Evolutionary conservation across 1,284 basidiomycete genomes (phyloP), one percentile per base, ranked within the genome.

Genomic region (Psilocybe mexicana): DNA sequence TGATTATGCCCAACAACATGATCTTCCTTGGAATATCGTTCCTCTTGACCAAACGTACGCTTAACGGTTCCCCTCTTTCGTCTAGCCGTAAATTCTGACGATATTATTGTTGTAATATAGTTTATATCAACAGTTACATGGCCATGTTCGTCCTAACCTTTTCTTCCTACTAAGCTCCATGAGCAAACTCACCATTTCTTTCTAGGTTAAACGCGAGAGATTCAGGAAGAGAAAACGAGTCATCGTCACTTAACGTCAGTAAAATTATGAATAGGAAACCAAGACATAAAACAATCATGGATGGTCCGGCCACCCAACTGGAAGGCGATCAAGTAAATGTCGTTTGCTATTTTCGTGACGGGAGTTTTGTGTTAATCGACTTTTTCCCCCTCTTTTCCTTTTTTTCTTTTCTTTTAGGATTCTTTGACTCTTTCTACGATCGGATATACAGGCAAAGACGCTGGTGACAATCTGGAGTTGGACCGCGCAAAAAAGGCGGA

Each of bases 71-170:
- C 5, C 18, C 11, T 30, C 24, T 8, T n/a, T 10, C 2, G 11
- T 18, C 26, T 33, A 14, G 18, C 18, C 18, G 18, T 18, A 11
- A 23, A 12, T 25, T 23, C 18, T 35, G 12, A 14, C 14, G 12
- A 44, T 12, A 6, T n/a, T 8, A 26, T 18, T 28, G 12, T 42
- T 18, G 18, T 18, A 18, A 18, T 44, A 7, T 26, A 56, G 54
- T 58, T 5, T 58, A 58, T 28, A 43, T 58, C 10, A 58, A 58
- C 38, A 58, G 56, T 25, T 58, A 58, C 24, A 12, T 58, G 7
- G 50, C 56, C 12, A 58, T 58, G 56, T 58, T 25, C 44, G 55
- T 52, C 18, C 18, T 1, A 11, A 38, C 36, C 5, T 2, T 26
- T 25, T 24, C 38, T 24, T 3, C 40, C 35, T 6, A 35, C 30